phyloP scores from a whole-genome alignment of 2,329 filamentous ascomycete species.

The Zymoseptoria ardabiliae region DNA sequence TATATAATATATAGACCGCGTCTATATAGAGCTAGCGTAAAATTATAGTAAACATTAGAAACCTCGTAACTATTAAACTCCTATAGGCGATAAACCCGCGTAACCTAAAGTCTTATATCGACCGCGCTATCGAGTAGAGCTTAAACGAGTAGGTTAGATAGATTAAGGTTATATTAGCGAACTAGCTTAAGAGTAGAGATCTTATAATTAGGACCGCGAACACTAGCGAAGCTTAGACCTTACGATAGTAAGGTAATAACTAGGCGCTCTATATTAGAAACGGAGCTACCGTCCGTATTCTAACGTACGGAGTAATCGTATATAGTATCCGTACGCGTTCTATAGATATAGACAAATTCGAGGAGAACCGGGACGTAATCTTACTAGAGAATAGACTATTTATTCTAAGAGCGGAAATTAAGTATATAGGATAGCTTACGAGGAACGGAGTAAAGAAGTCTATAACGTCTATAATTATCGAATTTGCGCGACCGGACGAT shows the following conservation, averaged over 20 bases:
- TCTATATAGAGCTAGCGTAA: slow-evolving; percentile 2
- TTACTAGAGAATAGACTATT: slow-evolving; percentile 2
- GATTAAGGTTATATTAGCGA: slow-evolving; percentile 1
- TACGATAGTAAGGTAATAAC: not conserved
- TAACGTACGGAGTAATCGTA: not conserved
- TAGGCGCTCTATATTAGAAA: not conserved
- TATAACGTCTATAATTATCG: slow-evolving; percentile 4
- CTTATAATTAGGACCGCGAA: slow-evolving; percentile 2
- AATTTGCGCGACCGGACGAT: not conserved
- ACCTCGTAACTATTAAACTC: slow-evolving; percentile 2
- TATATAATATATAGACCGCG: not conserved
- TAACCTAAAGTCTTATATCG: slow-evolving; percentile 3
- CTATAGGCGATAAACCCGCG: not conserved
- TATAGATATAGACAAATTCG: slow-evolving; percentile 4
- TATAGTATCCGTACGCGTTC: slow-evolving; percentile 1
- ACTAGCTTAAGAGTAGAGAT: slow-evolving; percentile 3
- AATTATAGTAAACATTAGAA: slow-evolving; percentile 6
- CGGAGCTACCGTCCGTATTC: slow-evolving; percentile 1
- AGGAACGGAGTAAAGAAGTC: slow-evolving; percentile 2
- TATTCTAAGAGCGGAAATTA: slow-evolving; percentile 3
- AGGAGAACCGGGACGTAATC: slow-evolving; percentile 1
- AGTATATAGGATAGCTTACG: slow-evolving; percentile 5
- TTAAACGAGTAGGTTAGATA: slow-evolving; percentile 1
- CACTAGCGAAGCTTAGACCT: not conserved
- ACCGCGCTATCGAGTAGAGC: slow-evolving; percentile 2